Evolutionary conservation across 495 filamentous ascomycete species (phyloP), one percentile per base, ranked within the genome.

Genomic region (Lasiosphaeris hirsuta): DNA sequence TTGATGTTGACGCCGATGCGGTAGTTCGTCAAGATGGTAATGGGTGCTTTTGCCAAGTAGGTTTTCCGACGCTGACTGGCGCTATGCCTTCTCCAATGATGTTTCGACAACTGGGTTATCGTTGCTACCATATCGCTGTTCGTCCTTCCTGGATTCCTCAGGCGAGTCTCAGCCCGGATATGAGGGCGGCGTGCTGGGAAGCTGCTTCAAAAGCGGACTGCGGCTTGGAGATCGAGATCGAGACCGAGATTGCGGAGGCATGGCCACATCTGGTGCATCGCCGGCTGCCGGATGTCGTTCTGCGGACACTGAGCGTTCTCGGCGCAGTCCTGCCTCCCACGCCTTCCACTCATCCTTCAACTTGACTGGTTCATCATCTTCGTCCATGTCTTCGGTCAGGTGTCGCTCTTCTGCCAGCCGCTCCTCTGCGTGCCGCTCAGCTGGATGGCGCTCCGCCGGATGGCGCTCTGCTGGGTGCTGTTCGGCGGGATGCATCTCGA

Each of bases 341-440:
- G 38, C 53, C 59, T 69, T 70, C 69, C 67, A 70, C 42, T 68
- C 67, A 13, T 64, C 63, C 54, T 59, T 66, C 5, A 69, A 50
- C 38, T 56, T 53, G 39, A 10, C 8, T 57, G 56, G 8, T 48
- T 46, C 14, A 36, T 57, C 35, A 43, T 60, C 36, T 6, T 36
- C 39, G 13, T 51, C 57, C 38, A 40, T 49, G 9, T 54, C 41
- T 30, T 30, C 23, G 23, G 23, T 30, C 23, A 30, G 23, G 23
- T 30, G 23, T 30, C 23, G 23, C 23, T 30, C 23, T 30, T 30
- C 23, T 5, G 23, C 23, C 2, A 30, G 23, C 23, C 23, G 23
- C 23, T 5, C 23, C 23, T 30, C 23, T 30, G 23, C 23, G 23
- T 30, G 23, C 23, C 23, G 23, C 23, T 30, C 23, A 30, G 23